Base-by-base conservation (phyloP, 192 early-diverging fungal species). In the Bifiguratus adelaidae region DNA sequence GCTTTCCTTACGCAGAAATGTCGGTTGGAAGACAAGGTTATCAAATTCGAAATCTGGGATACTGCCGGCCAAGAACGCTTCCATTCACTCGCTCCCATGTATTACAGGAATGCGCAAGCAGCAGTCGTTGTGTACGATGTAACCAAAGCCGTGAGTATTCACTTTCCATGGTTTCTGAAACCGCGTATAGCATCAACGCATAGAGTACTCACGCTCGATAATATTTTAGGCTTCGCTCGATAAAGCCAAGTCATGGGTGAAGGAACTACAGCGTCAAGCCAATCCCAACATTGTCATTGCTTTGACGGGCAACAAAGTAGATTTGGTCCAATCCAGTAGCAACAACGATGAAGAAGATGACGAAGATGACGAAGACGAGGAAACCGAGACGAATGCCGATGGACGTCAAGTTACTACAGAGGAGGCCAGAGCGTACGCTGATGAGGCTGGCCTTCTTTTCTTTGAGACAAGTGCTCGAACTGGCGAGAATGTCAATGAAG, bases 61-160 rank as follows among this genome's bases (percentile, higher is more conserved):
- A 90, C 88, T n/a, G 95, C 95, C 29, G 95, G 95, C 24, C 95
- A 98, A 70, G 95, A 98, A 64, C 70, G 95, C 35, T 99, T 97
- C 68, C 92, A 94, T 51, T 53, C 56, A 8, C 43, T 97, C 88
- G 36, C 75, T 91, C 42, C 93, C 26, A 85, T 95, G 92, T 99
- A 99, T 67, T 99, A 99, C 64, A 68, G 95, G 48, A 93, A 92
- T 59, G 95, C 95, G 11, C 91, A 95, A 69, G 93, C 93, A 26
- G 93, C 93, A 0, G 80, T 96, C 3, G 90, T 98, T 30, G 95
- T 90, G 5, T 98, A 94, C 58, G 95, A 98, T 68, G 83, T 98
- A 44, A 98, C 95, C 2, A 78, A 78, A 60, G 56, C 65, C 29
- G 76, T 78, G 62, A 63, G 72, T 54, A n/a, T n/a, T n/a, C n/a